Base-by-base conservation (phyloP, 805 yeast genomes). In the Saccharomycopsis fermentans region DNA sequence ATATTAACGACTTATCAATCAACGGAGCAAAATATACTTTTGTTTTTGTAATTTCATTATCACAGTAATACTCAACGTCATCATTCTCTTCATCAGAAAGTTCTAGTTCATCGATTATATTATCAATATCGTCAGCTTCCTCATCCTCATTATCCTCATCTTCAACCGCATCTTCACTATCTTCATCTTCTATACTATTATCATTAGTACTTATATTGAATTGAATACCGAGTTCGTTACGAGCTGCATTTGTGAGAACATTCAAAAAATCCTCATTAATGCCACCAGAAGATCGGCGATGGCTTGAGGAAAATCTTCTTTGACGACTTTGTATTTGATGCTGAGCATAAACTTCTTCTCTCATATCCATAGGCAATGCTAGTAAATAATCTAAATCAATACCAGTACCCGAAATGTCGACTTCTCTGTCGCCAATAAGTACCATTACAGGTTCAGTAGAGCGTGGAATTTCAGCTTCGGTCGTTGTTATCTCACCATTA, bases 351-450 rank as follows among this genome's bases (percentile, higher is more conserved):
- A 90, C 97, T 66, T 91, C 97, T 62, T 90, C 96, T 55, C 97
- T 76, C 87, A 91, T 87, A 56, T 88, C 94, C 51, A 89, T 96
- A 0, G 97, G 97, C 39, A 91, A 76, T 0, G 96, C 97, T 65
- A 85, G 86, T 61, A 91, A 75, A 68, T 90, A 91, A 64, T 87
- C 92, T 0, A 96, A 96, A 71, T 91, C 97, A 59, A 91, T 89
- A 57, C 88, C 97, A 2, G 96, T 84, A 0, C 94, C 96, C 47
- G 91, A 80, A 39, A 91, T 87, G 67, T 91, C 95, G 37, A 91
- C 90, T 55, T 83, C 83, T 29, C 84, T 71, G 26, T 86, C 95
- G 39, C 90, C 90, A 63, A 91, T 85, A 12, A 75, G 75, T 2
- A 91, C 90, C 73, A 77, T 79, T 0, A 87, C 75, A 0, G 95